phyloP scores from a whole-genome alignment of 495 filamentous ascomycete species.

The Podospora pseudocomata region DNA sequence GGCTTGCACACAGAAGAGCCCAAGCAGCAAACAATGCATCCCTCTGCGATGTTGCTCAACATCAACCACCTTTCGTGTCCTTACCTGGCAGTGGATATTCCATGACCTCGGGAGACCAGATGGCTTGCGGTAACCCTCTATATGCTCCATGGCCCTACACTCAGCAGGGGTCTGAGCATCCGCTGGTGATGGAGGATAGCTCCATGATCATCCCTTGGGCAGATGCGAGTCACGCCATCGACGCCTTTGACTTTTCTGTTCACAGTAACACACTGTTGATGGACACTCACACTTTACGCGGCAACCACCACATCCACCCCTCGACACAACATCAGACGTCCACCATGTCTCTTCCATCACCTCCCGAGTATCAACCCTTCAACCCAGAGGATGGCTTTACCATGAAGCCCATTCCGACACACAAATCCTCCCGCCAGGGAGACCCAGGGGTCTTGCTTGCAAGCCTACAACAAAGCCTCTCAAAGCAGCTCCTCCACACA shows the following conservation, averaged over 20 bases:
- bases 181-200: neutral
- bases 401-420: neutral
- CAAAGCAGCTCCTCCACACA: neutral
- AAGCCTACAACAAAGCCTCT: neutral
- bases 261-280: neutral
- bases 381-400: neutral
- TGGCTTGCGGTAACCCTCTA: neutral
- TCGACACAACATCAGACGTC: neutral
- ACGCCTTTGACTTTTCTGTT: neutral
- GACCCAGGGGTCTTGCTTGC: constrained; percentile 1
- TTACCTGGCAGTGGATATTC: neutral
- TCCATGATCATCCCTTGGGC: neutral
- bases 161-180: neutral
- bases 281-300: neutral
- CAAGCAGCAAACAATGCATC: neutral
- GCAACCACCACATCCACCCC: neutral
- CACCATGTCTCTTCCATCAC: neutral
- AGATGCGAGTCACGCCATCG: neutral
- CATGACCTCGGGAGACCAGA: neutral
- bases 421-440: neutral
- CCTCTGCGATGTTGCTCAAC: neutral
- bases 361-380: neutral
- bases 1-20: constrained; percentile 6
- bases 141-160: constrained; percentile 1
- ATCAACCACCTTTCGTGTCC: neutral